Conservation (phyloP, 148 eudicot genomes). For the Rhododendron molle region DNA sequence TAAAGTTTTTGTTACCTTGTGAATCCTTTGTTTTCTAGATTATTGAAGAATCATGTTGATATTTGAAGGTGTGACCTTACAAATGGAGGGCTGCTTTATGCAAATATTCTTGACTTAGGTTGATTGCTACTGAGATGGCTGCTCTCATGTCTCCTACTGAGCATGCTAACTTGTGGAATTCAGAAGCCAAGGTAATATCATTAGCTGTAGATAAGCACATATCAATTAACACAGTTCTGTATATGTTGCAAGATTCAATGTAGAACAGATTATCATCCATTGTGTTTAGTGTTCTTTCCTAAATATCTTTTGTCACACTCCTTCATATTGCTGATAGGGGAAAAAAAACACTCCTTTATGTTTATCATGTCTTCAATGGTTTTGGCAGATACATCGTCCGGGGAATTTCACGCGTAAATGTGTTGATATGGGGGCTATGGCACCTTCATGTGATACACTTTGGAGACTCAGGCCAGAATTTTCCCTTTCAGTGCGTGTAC, state of each 20-base stretch:
- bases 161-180: constrained; percentile 23
- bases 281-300: neutral
- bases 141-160: constrained; percentile 23
- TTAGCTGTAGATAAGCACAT: neutral
- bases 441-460: constrained; percentile 40
- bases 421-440: constrained; percentile 43
- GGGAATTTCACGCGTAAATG: constrained; percentile 31
- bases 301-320: neutral
- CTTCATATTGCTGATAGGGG: neutral
- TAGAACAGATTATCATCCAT: neutral
- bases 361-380: neutral
- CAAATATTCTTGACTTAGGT: constrained; percentile 5
- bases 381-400: constrained; percentile 35
- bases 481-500: constrained; percentile 23
- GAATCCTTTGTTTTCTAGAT: neutral
- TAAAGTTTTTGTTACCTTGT: neutral
- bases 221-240: neutral
- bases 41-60: neutral
- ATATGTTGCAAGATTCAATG: neutral
- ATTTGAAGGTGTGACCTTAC: neutral
- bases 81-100: constrained; percentile 4
- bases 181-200: constrained; percentile 18
- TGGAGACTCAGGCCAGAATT: constrained; percentile 41
- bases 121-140: constrained; percentile 21
- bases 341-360: neutral